A percentile compares a stretch with the other conserved stretches of the same genome.
These are phyloP conservation scores for Chaetomium sp. DNA, from an alignment of 2,329 filamentous ascomycete genomes.

Conservation along the genomic window DNA sequence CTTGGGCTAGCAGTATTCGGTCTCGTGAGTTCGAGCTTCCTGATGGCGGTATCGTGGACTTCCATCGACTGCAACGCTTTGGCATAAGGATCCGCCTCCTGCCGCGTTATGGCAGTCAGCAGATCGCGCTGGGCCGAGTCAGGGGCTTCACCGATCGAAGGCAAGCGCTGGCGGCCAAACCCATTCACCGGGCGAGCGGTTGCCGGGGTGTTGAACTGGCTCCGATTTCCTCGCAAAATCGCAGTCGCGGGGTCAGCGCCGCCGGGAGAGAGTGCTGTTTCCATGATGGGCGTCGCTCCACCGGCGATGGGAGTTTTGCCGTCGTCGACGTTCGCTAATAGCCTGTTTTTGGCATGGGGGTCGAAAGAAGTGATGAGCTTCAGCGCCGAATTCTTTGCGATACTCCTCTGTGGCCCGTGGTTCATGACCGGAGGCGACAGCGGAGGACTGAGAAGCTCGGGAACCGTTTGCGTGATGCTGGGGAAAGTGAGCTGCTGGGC, in stretches of 20 bases:
- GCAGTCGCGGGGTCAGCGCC: slow-evolving; percentile 67
- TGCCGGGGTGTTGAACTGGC: slow-evolving; percentile 69
- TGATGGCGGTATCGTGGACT: slow-evolving; percentile 14
- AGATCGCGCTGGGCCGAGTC: slow-evolving; percentile 39
- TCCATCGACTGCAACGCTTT: slow-evolving; percentile 34
- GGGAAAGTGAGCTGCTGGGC: slow-evolving; percentile 62
- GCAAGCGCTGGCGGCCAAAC: slow-evolving; percentile 66
- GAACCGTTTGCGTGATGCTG: slow-evolving; percentile 56
- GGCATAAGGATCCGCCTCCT: slow-evolving; percentile 37
- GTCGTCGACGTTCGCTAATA: slow-evolving; percentile 58
- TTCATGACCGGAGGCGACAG: slow-evolving; percentile 71
- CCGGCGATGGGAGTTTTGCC: slow-evolving; percentile 75
- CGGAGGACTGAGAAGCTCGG: slow-evolving; percentile 67
- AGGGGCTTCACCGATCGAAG: slow-evolving; percentile 75
- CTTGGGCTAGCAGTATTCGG: slow-evolving; percentile 66
- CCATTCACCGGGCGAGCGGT: slow-evolving; percentile 65
- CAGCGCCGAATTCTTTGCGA: slow-evolving; percentile 78
- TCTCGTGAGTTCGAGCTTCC: slow-evolving; percentile 54
- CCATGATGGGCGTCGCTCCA: slow-evolving; percentile 85
- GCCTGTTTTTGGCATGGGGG: slow-evolving; percentile 61
- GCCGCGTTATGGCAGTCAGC: slow-evolving; percentile 30
- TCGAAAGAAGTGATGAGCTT: slow-evolving; percentile 92
- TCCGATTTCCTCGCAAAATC: slow-evolving; percentile 67
- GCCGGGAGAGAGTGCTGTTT: slow-evolving; percentile 73
- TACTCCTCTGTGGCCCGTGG: slow-evolving; percentile 61